Evolutionary conservation across 139 green algal species (phyloP).

Genomic region (Pseudopediastrum boryanum): DNA sequence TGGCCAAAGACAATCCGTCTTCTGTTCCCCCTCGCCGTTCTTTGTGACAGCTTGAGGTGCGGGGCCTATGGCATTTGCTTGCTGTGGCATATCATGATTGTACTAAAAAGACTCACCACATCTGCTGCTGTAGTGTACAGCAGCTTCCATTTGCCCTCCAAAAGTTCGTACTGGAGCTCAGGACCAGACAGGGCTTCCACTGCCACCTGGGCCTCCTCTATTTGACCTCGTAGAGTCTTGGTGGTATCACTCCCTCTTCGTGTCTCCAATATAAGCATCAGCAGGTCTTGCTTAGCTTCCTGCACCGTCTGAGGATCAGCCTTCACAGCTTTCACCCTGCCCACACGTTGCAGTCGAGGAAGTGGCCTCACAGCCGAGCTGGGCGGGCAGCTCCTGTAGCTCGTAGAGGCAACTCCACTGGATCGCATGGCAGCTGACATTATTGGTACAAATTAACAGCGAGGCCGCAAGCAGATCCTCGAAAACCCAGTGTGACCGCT

Average conservation of each 20-base stretch:
- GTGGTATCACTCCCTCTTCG: constrained; percentile 1
- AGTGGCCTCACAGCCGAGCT: too few species aligned
- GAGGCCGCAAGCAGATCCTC: too few species aligned
- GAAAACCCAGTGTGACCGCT: too few species aligned
- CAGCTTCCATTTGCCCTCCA: constrained; percentile 60
- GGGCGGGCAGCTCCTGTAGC: too few species aligned
- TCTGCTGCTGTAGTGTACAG: constrained; percentile 57
- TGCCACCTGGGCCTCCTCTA: constrained; percentile 42
- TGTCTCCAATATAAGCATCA: constrained; percentile 23
- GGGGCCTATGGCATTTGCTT: not conserved
- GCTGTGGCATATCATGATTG: not conserved
- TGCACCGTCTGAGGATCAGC: too few species aligned
- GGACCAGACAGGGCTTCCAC: constrained; percentile 37
- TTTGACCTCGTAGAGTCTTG: constrained; percentile 27
- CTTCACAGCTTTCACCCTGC: too few species aligned
- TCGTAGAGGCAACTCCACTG: too few species aligned
- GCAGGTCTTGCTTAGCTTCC: constrained; percentile 11
- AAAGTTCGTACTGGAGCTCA: constrained; percentile 47
- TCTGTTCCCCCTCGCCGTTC: not conserved
- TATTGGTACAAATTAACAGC: too few species aligned
- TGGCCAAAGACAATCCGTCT: too few species aligned
- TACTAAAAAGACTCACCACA: constrained; percentile 30
- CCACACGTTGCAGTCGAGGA: too few species aligned
- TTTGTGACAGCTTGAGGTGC: not conserved
- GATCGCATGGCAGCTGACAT: too few species aligned